Base-by-base conservation (phyloP, 257 asterid species). In the Cordia subcordata region DNA sequence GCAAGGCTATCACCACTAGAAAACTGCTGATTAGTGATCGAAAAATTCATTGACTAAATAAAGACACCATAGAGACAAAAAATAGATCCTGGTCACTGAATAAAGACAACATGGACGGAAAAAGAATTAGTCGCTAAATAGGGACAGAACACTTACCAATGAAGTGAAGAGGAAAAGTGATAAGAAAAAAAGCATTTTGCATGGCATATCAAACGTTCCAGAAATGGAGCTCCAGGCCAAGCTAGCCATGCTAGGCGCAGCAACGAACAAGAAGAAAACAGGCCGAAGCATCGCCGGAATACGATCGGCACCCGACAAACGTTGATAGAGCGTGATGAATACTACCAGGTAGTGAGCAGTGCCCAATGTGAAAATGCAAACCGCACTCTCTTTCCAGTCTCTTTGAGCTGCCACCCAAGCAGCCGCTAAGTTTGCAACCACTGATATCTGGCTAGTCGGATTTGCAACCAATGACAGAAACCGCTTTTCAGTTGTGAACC, bases 381-480 rank as follows among this genome's bases (percentile, higher is more conserved):
- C 66, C 13, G 71, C 79, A 4, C 77, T 79, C 76, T 82, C 88
- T 38, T 49, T 72, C 83, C 79, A 79, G 5, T 73, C 80, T 71
- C 54, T 67, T 15, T 66, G 57, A 3, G 70, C 78, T 14, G 83
- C 83, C 13, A 71, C 62, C 81, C 81, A 72, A 5, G 85, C 69
- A 1, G 70, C 85, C 0, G 73, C 80, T 60, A 82, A 63, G 60
- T 79, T 82, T 40, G 80, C 88, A 5, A 79, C 51, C 10, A 74
- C 74, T n/a, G 89, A 75, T 18, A 82, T 8, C 50, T 82, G 85
- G 59, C 81, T 82, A 0, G 78, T 69, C 1, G 88, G 88, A 51
- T 79, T 82, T 1, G 83, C 88, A 62, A 67, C 75, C 62, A 72
- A 32, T 6, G 85, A 82, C 32, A 82, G 37, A 37, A 75, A 72